Conservation (phyloP, 2,329 filamentous ascomycete species). For the Aspergillus eucalypticola region DNA sequence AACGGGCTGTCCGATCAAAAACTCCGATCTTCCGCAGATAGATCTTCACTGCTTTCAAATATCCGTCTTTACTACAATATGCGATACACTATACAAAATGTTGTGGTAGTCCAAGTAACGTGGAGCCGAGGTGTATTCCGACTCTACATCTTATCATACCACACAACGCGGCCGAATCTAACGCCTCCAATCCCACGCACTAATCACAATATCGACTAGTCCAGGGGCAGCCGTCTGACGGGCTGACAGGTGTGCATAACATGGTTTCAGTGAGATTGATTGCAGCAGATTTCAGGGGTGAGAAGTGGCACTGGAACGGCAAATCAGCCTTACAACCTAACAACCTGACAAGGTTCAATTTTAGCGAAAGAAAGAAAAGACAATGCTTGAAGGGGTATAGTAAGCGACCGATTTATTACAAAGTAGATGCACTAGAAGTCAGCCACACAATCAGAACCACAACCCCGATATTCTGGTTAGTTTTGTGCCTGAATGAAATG, state of each 20-base stretch:
- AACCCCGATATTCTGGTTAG: too few relatives aligned
- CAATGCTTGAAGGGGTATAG: not conserved
- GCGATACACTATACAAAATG: too few relatives aligned
- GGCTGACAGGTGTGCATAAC: not conserved
- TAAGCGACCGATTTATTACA: not conserved
- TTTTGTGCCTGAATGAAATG: not conserved
- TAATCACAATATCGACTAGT: not conserved
- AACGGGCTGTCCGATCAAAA: too few relatives aligned
- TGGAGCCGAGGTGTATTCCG: too few relatives aligned
- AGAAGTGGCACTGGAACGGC: not conserved
- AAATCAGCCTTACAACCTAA: not conserved
- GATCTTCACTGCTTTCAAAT: too few relatives aligned
- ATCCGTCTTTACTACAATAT: too few relatives aligned
- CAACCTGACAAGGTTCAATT: not conserved
- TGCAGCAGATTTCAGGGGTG: not conserved
- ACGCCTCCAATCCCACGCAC: not conserved
- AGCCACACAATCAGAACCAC: not conserved
- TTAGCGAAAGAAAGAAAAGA: too few relatives aligned
- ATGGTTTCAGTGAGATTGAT: not conserved
- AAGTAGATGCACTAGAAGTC: not conserved
- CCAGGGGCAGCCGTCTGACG: not conserved
- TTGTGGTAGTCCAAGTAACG: too few relatives aligned
- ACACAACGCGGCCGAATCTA: too few relatives aligned
- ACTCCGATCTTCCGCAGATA: too few relatives aligned
- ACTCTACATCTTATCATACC: too few relatives aligned